Percentiles rank a stretch among this genome's conserved stretches.
Evolutionary conservation across 495 filamentous ascomycete species (phyloP).

Genomic region (Hypoxylon fragiforme): DNA sequence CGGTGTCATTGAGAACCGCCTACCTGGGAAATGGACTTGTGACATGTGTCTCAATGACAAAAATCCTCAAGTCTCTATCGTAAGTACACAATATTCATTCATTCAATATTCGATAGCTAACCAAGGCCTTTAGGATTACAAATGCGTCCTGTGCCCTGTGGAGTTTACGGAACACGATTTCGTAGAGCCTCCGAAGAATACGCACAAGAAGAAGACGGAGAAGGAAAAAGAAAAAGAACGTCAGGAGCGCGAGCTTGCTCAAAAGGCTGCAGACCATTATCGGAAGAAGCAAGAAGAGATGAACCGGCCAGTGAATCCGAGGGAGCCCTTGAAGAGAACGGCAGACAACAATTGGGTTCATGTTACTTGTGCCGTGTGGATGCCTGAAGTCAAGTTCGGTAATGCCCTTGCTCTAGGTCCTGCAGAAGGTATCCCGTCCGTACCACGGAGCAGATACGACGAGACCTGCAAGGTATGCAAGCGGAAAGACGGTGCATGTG

Average conservation of each 20-base stretch:
- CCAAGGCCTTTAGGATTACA: constrained; percentile 64
- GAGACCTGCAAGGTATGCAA: constrained; percentile 88
- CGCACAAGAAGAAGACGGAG: constrained; percentile 91
- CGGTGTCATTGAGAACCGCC: constrained; percentile 72
- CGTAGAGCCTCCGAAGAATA: constrained; percentile 79
- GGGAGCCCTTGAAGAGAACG: constrained; percentile 90
- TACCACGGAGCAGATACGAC: constrained; percentile 68
- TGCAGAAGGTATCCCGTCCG: constrained; percentile 83
- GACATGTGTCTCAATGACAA: constrained; percentile 96
- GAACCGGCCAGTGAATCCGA: constrained; percentile 79
- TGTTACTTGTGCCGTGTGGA: constrained; percentile 88
- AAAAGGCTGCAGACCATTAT: constrained; percentile 74
- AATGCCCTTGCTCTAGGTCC: constrained; percentile 77
- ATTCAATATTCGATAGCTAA: constrained; percentile 25
- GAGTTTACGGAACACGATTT: constrained; percentile 75
- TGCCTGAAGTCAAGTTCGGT: constrained; percentile 87
- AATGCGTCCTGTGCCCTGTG: constrained; percentile 89
- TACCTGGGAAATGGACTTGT: constrained; percentile 83
- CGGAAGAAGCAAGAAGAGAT: constrained; percentile 77
- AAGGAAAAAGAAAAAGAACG: constrained; percentile 88
- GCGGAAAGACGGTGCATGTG: constrained; percentile 69
- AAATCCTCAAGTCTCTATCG: constrained; percentile 80
- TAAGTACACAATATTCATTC: constrained; percentile 46
- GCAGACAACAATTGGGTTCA: constrained; percentile 98
- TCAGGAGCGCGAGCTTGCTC: constrained; percentile 76